Base-by-base conservation (phyloP, 2,329 filamentous ascomycete species). In the Fusarium coffeatum region DNA sequence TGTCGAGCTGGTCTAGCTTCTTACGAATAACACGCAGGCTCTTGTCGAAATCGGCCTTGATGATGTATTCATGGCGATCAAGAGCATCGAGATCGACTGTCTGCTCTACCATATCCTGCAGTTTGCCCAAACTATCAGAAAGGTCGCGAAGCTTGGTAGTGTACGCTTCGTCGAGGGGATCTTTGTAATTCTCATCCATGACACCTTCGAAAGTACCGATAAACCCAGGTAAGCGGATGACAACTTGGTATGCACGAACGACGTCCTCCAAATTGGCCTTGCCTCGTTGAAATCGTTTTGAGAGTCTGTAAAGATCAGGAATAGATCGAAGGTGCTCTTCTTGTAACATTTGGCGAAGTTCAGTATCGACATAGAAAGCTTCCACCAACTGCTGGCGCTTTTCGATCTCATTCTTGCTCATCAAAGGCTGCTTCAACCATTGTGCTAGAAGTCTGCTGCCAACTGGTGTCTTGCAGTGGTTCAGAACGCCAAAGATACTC, bases 51-150 rank as follows among this genome's bases (percentile, higher is more conserved):
- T 99, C 96, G 1, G 97, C 93, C 81, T 98, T 99, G 86, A 99
- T 99, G 75, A 98, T 95, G 81, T 97, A 99, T 78, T 99, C 96
- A 77, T 99, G 96, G 72, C 96, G 94, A 76, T 99, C 95, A 13
- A 99, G 88, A 5, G 96, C 96, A 61, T 97, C 93, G 0, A 99
- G 88, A 76, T 99, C 96, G 16, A 99, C 94, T 0, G 97, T 99
- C 3, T 96, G 97, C 83, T 99, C 96, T 0, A 99, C 96, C 93
- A 99, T 98, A 78, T 99, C 96, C 76, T 95, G 93, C 13, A 99
- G 85, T 77, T 94, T 97, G 27, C 88, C 90, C 53, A 99, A 86
- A 75, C 90, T 93, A 75, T 93, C 90, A 8, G 90, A 92, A 64
- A 93, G 88, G 64, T 92, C 88, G 50, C 88, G 88, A 41, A 99